Conservation (phyloP, 306 rosid species). For the Sphenostylis stenocarpa region DNA sequence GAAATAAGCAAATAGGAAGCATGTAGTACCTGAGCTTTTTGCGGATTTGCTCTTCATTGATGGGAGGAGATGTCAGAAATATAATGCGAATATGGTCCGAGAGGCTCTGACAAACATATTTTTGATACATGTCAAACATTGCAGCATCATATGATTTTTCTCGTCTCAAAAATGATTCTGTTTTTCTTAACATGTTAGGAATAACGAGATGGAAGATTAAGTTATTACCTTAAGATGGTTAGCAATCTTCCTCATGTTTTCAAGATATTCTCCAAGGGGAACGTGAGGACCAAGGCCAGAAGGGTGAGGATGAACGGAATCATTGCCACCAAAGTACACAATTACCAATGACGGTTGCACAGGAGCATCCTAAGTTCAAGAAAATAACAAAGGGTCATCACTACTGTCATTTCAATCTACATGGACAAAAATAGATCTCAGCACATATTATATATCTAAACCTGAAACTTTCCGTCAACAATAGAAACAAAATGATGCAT, state of each 20-base stretch:
- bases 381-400: neutral
- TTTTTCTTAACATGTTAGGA: no score
- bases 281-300: conserved; percentile 63
- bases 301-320: conserved; percentile 59
- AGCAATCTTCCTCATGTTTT: conserved; percentile 78
- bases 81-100: conserved; percentile 61
- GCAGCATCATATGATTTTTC: no score
- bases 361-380: conserved; percentile 46
- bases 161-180: no score
- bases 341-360: conserved; percentile 74
- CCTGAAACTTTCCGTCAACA: neutral
- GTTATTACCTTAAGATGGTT: conserved; percentile 57
- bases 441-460: neutral
- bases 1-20: neutral
- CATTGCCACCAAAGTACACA: conserved; percentile 90
- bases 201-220: neutral
- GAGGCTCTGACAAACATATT: conserved; percentile 46
- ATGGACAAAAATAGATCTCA: neutral
- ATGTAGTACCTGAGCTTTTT: conserved; percentile 35
- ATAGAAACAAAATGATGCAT: neutral
- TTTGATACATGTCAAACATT: conserved; percentile 23
- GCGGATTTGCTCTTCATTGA: conserved; percentile 53
- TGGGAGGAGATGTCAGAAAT: conserved; percentile 66
- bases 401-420: neutral
- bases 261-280: conserved; percentile 65